phyloP scores from a whole-genome alignment of 805 yeast genomes.

The Monosporozyma aerobia region DNA sequence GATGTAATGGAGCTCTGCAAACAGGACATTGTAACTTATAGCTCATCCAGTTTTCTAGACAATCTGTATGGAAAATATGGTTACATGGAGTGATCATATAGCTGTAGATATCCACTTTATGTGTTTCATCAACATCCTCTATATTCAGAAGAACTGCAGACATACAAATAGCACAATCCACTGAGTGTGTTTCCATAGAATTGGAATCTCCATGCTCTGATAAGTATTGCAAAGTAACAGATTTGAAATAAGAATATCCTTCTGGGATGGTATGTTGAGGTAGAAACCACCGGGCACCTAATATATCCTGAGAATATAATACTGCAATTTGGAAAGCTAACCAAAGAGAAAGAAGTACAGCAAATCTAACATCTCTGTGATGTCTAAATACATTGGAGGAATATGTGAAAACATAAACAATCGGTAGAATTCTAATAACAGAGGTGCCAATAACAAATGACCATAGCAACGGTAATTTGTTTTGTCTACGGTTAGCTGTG shows the following conservation, averaged over 20 bases:
- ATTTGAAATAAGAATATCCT: constrained; percentile 67
- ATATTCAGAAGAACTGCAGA: constrained; percentile 39
- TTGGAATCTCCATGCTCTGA: constrained; percentile 29
- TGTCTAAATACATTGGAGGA: constrained; percentile 61
- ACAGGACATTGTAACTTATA: constrained; percentile 90
- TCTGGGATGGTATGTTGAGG: constrained; percentile 69
- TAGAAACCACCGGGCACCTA: constrained; percentile 79
- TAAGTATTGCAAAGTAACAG: constrained; percentile 21
- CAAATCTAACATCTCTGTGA: constrained; percentile 48
- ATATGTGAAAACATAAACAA: constrained; percentile 48
- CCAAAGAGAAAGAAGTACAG: constrained; percentile 44
- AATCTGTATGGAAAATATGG: constrained; percentile 83
- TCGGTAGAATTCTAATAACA: constrained; percentile 51
- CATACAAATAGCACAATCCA: constrained; percentile 91
- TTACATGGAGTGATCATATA: constrained; percentile 87
- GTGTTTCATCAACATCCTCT: constrained; percentile 26
- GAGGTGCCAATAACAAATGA: constrained; percentile 66
- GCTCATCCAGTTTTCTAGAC: constrained; percentile 89
- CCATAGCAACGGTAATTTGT: constrained; percentile 59
- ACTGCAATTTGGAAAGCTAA: constrained; percentile 47
- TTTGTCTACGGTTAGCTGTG: constrained; percentile 16
- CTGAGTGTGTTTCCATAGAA: constrained; percentile 25
- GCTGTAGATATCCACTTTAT: constrained; percentile 34
- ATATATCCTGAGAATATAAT: constrained; percentile 50
- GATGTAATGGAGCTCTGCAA: constrained; percentile 79